Base-by-base conservation (phyloP, 306 rosid species). In the Cyamopsis tetragonoloba region DNA sequence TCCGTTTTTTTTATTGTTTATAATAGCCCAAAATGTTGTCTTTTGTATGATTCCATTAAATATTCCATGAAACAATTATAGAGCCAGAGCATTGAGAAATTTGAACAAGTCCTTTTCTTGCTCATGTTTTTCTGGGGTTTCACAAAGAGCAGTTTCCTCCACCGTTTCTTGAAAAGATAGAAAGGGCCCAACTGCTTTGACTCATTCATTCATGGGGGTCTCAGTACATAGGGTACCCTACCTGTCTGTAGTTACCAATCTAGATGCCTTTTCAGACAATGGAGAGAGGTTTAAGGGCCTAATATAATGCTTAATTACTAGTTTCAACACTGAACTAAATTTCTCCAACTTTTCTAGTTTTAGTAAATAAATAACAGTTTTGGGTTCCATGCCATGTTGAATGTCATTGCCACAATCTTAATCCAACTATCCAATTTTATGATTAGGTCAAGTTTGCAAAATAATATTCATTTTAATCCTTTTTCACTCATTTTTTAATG, bases 121-220 rank as follows among this genome's bases (percentile, higher is more conserved):
- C 61, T 28, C 59, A 66, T 67, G 6, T 71, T 74, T 71, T 74
- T 77, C 64, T 73, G 43, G 66, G 73, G 61, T 67, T 56, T 73
- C 75, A 56, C 83, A 71, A 24, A 10, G 70, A 35, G 69, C 54
- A 65, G 79, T 73, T 78, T 39, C 66, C 46, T 75, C 42, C 81
- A 74, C 76, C 57, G 70, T 66, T 74, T 75, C 79, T 78, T 82
- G 81, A 32, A 78, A 71, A 61, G 61, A 78, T 53, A 62, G 47
- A 61, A 42, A 71, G 77, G 84, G 83, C 73, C 81, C 83, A 71
- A 60, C 59, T 74, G 19, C 71, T 54, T 82, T 75, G 83, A 78
- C 79, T 70, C 53, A 43, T 64, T 4, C 20, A 42, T 22, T n/a
- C n/a, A n/a, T n/a, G n/a, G 8, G 72, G 65, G 39, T 48, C 61